Evolutionary conservation across 2,329 filamentous ascomycete genomes (phyloP).

Genomic region (Pseudopithomyces maydicus): DNA sequence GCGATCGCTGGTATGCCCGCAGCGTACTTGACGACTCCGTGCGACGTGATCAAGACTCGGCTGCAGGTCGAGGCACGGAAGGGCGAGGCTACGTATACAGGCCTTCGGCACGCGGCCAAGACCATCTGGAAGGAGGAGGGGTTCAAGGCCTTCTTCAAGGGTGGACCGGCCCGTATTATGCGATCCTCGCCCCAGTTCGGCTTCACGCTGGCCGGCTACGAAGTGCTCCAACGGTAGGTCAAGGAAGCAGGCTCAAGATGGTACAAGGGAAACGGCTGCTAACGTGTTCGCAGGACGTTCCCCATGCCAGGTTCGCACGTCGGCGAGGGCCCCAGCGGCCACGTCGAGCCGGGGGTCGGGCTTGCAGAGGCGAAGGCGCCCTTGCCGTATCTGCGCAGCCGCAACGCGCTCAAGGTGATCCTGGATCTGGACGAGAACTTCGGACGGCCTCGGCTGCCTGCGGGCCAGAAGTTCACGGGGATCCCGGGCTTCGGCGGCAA

Average conservation of each 20-base stretch:
- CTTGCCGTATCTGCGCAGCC: slow-evolving; percentile 71
- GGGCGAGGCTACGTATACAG: slow-evolving; percentile 86
- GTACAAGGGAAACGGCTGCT: not conserved
- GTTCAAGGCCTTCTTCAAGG: slow-evolving; percentile 97
- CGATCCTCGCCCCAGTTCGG: slow-evolving; percentile 97
- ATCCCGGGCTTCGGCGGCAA: slow-evolving; percentile 45
- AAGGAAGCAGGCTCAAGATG: not conserved
- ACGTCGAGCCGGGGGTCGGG: slow-evolving; percentile 67
- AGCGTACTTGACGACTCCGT: slow-evolving; percentile 90
- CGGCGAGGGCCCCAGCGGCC: slow-evolving; percentile 56
- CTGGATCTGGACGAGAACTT: slow-evolving; percentile 94
- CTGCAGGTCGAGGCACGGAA: slow-evolving; percentile 97
- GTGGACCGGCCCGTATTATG: slow-evolving; percentile 91
- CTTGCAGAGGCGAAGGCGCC: slow-evolving; percentile 68
- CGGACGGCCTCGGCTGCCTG: slow-evolving; percentile 70
- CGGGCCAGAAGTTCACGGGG: slow-evolving; percentile 40
- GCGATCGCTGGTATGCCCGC: slow-evolving; percentile 71
- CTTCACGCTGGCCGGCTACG: slow-evolving; percentile 94
- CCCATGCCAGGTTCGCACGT: slow-evolving; percentile 74
- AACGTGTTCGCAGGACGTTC: slow-evolving; percentile 51
- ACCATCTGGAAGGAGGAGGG: slow-evolving; percentile 91
- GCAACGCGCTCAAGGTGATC: slow-evolving; percentile 94
- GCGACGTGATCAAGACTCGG: slow-evolving; percentile 98
- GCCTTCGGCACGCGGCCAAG: slow-evolving; percentile 80
- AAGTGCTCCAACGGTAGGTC: slow-evolving; percentile 74